Base-by-base conservation (phyloP, 1,284 basidiomycete genomes). In the Rhizoctonia solani region DNA sequence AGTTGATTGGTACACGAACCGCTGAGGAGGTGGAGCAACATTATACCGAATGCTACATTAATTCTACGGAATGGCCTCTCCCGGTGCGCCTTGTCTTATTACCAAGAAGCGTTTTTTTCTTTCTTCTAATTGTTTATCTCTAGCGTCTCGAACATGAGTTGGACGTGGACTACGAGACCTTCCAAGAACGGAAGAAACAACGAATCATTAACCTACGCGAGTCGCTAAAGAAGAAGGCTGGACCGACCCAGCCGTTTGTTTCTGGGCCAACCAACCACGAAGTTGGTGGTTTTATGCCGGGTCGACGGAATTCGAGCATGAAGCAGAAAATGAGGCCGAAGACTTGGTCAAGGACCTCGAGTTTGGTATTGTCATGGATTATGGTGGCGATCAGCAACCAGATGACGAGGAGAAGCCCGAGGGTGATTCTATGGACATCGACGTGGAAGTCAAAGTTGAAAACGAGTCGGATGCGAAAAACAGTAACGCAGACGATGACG, bases 251-350 rank as follows among this genome's bases (percentile, higher is more conserved):
- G 74, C 84, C 88, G 4, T 89, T 96, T 5, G 93, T 92, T n/a
- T 98, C 95, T 8, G 88, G 90, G 0, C 96, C 96, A 2, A 94
- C 91, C 1, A 89, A 95, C 30, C 97, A 98, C 77, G 97, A 99
- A 79, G 85, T 99, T 46, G 88, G 88, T 11, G 92, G 91, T 0
- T 98, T 91, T 79, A 91, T 99, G 78, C 96, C 96, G 5, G 96
- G 96, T 19, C 89, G 97, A 49, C 83, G 99, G 96, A 99, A 77
- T 99, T 99, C 76, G 97, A 99, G 76, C 92, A 94, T 72, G 97
- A 99, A 78, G 80, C 94, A 19, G 96, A 98, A 75, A 95, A 97
- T 75, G 95, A 98, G 39, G 96, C 96, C 0, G 96, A 99, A 75
- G 89, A 95, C 74, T 79, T 94, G 1, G 90, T 98, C 72, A 99